Conservation (phyloP, 2,329 filamentous ascomycete species). For the Venturia oleaginea region DNA sequence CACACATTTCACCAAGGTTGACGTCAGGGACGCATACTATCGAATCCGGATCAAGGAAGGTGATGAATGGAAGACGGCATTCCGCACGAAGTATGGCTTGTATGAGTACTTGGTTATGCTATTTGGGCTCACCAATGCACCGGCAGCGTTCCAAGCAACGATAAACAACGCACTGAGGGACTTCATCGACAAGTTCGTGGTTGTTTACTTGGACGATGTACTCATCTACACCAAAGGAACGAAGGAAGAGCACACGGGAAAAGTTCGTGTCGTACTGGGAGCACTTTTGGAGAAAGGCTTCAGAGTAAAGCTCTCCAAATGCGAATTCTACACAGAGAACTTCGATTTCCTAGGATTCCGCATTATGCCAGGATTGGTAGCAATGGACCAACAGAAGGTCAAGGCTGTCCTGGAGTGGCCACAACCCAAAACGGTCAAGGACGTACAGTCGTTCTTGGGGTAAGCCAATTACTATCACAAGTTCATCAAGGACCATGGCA, state of each 20-base stretch:
- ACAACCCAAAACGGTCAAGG: slow-evolving; percentile 12
- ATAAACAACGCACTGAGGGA: slow-evolving; percentile 21
- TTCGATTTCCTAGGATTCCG: slow-evolving; percentile 22
- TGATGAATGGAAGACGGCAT: slow-evolving; percentile 29
- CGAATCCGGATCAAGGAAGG: slow-evolving; percentile 24
- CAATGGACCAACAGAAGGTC: slow-evolving; percentile 18
- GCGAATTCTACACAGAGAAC: slow-evolving; percentile 22
- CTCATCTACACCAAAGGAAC: slow-evolving; percentile 18
- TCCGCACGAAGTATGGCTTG: slow-evolving; percentile 24
- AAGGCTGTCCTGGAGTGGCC: slow-evolving; percentile 19
- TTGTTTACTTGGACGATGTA: slow-evolving; percentile 20
- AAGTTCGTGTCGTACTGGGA: slow-evolving; percentile 10
- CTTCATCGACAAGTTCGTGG: slow-evolving; percentile 19
- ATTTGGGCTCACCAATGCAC: slow-evolving; percentile 18
- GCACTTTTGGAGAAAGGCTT: slow-evolving; percentile 10
- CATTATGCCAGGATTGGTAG: slow-evolving; percentile 18
- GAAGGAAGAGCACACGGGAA: slow-evolving; percentile 14
- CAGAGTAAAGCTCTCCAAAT: slow-evolving; percentile 19
- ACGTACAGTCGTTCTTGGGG: background rate
- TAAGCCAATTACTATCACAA: background rate
- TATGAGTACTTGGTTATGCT: slow-evolving; percentile 28
- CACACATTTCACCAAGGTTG: slow-evolving; percentile 26
- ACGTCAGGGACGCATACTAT: slow-evolving; percentile 26
- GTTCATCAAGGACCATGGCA: background rate
- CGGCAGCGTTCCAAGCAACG: slow-evolving; percentile 17